phyloP scores from a whole-genome alignment of 306 rosid species.

The Neltuma alba region DNA sequence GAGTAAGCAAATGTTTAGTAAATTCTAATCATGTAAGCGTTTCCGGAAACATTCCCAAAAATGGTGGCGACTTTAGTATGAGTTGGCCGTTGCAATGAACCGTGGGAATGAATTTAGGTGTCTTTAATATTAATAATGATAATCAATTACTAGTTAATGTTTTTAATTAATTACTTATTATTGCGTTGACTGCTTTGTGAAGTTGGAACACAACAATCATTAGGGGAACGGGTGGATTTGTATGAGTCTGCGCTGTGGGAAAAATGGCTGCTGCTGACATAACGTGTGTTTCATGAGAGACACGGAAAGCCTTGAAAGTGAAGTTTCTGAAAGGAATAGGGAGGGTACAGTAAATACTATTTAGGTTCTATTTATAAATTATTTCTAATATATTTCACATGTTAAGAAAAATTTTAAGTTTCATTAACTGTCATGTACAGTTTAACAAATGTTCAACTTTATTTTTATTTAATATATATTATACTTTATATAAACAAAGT shows the following conservation, averaged over 20 bases:
- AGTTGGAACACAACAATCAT: background rate
- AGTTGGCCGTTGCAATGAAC: background rate
- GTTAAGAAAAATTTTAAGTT: too few species aligned
- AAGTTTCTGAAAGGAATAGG: background rate
- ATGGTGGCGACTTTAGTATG: background rate
- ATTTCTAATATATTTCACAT: too few species aligned
- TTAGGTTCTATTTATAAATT: too few species aligned
- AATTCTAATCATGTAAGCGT: background rate
- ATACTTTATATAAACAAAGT: too few species aligned
- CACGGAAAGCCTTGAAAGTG: background rate
- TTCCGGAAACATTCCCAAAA: background rate
- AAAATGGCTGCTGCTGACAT: background rate
- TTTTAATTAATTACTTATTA: background rate
- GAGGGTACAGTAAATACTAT: background rate
- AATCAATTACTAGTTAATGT: background rate
- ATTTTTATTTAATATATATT: too few species aligned
- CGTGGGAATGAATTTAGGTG: background rate
- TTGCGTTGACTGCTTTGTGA: background rate
- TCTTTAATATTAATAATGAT: too few species aligned
- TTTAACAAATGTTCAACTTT: too few species aligned
- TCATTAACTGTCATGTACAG: too few species aligned
- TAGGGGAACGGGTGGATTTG: background rate
- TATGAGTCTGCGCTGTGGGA: background rate
- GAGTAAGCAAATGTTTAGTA: background rate
- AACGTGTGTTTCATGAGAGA: background rate